A percentile compares a stretch with the other conserved stretches of the same genome.
phyloP scores from a whole-genome alignment of 805 yeast species.

The Kregervanrija delftensis region DNA sequence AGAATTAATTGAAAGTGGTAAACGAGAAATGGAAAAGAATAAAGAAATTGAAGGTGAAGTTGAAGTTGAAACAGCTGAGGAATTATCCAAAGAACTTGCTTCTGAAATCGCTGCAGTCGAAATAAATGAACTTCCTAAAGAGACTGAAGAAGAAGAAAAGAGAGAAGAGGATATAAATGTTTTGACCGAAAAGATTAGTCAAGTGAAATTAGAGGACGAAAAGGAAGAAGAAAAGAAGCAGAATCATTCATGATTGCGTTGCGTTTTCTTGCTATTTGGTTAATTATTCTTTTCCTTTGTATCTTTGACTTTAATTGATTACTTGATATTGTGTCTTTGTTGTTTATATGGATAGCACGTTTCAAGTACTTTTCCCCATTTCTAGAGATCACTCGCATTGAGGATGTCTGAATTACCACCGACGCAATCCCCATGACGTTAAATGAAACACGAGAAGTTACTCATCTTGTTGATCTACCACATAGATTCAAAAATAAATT shows the following conservation, averaged over 20 bases:
- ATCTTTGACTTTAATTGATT: conserved; percentile 43
- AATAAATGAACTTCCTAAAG: background rate
- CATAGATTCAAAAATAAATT: conserved; percentile 26
- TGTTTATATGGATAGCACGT: conserved; percentile 45
- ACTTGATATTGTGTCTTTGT: conserved; percentile 48
- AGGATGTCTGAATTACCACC: no score
- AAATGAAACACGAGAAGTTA: conserved; percentile 35
- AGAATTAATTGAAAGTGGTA: conserved; percentile 28
- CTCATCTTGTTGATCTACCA: conserved; percentile 40
- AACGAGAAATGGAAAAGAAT: conserved; percentile 9
- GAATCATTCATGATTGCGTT: conserved; percentile 3
- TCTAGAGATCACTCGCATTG: no score
- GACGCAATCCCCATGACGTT: conserved; percentile 12
- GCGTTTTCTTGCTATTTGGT: no score
- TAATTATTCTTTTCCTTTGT: no score
- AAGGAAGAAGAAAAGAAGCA: conserved; percentile 8
- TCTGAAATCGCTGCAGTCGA: conserved; percentile 8
- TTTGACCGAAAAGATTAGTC: background rate
- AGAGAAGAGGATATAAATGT: background rate
- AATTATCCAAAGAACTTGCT: conserved; percentile 3
- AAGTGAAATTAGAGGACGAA: background rate
- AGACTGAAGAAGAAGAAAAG: conserved; percentile 1
- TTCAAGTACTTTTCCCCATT: no score
- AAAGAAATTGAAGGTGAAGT: background rate
- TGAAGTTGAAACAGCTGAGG: background rate